phyloP scores from a whole-genome alignment of 805 yeast species.

The Candida nitratophila region DNA sequence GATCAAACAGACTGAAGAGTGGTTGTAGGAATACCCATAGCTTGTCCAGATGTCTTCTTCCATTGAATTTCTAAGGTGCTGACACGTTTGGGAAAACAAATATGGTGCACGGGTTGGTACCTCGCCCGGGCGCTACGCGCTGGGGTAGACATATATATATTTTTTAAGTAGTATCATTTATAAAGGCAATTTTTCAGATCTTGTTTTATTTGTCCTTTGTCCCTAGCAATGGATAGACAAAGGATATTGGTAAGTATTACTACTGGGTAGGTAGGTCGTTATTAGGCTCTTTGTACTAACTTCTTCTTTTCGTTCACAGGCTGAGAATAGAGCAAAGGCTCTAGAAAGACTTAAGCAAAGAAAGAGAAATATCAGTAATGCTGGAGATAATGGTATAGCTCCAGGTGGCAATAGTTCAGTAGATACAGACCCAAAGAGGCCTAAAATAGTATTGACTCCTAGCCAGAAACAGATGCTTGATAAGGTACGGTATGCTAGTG shows the following conservation, averaged over 20 bases:
- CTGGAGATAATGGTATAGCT: slow-evolving; percentile 2
- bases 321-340: slow-evolving; percentile 57
- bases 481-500: slow-evolving; percentile 5
- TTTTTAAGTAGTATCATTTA: too few relatives aligned
- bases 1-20: neutral
- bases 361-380: slow-evolving; percentile 17
- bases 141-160: too few relatives aligned
- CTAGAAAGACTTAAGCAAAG: slow-evolving; percentile 47
- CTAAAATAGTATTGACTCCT: slow-evolving; percentile 29
- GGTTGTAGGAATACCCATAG: neutral
- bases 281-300: too few relatives aligned
- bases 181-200: too few relatives aligned
- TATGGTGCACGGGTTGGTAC: too few relatives aligned
- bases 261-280: too few relatives aligned
- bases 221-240: neutral
- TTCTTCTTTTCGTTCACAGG: slow-evolving; percentile 32
- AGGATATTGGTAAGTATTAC: neutral
- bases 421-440: slow-evolving; percentile 1
- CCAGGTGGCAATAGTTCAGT: neutral
- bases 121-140: too few relatives aligned
- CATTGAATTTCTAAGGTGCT: too few relatives aligned
- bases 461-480: slow-evolving; percentile 46
- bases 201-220: too few relatives aligned
- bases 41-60: too few relatives aligned
- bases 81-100: too few relatives aligned